Conservation (phyloP, 2,329 filamentous ascomycete species). For the Aulographum hederae region DNA sequence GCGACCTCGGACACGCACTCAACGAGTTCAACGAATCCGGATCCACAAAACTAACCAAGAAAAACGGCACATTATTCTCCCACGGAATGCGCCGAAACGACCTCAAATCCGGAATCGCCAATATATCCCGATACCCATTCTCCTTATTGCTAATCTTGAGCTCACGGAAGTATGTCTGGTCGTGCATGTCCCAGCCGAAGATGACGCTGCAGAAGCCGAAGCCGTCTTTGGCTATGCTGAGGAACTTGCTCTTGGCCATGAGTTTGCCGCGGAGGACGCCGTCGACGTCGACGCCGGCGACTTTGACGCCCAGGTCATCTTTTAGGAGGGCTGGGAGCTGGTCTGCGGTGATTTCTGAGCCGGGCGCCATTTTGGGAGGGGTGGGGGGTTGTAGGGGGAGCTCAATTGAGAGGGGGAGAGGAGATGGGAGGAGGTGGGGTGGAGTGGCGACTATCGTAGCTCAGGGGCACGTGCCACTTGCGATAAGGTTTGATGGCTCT, state of each 20-base stretch:
- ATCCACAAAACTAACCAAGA: constrained; percentile 67
- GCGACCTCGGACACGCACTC: constrained; percentile 60
- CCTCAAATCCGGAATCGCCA: constrained; percentile 62
- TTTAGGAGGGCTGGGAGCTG: constrained; percentile 48
- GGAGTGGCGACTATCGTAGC: too few relatives aligned
- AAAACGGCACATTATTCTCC: constrained; percentile 76
- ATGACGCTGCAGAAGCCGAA: constrained; percentile 92
- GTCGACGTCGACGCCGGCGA: constrained; percentile 76
- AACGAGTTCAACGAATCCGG: constrained; percentile 57
- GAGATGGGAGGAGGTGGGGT: too few relatives aligned
- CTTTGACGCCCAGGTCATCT: constrained; percentile 63
- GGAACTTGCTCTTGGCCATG: constrained; percentile 82
- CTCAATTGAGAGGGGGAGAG: too few relatives aligned
- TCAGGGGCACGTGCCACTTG: too few relatives aligned
- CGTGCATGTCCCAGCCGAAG: constrained; percentile 96
- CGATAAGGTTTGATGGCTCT: too few relatives aligned
- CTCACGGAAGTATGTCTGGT: constrained; percentile 73
- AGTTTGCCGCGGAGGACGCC: constrained; percentile 78
- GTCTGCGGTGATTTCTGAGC: constrained; percentile 42
- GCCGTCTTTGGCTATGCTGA: constrained; percentile 60
- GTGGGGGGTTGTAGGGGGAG: too few relatives aligned
- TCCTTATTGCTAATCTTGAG: constrained; percentile 75
- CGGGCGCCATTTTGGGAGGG: too few relatives aligned
- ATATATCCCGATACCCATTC: constrained; percentile 74
- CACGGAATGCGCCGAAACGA: constrained; percentile 76